These are phyloP conservation scores for Cladophialophora immunda DNA, from an alignment of 2,329 filamentous ascomycete genomes.

Conservation along the genomic window DNA sequence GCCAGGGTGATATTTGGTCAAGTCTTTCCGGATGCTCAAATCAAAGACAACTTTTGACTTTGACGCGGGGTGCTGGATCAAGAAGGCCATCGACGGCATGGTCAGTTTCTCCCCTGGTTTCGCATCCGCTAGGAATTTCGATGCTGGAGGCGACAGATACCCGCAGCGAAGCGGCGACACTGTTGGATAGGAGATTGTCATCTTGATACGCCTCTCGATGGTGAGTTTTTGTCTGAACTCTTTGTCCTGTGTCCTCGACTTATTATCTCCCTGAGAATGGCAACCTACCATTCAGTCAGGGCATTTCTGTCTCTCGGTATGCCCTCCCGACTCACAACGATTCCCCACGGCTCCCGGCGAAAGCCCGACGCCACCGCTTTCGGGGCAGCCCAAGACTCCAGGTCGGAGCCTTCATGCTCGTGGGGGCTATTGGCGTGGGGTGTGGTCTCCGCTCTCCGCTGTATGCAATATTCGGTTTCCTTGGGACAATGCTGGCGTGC, in stretches of 20 bases:
- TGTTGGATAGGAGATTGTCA: slow-evolving; percentile 22
- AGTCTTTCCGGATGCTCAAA: slow-evolving; percentile 59
- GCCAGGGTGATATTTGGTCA: slow-evolving; percentile 52
- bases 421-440: slow-evolving; percentile 14
- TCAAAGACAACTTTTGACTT: slow-evolving; percentile 58
- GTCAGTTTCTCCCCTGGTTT: slow-evolving; percentile 30
- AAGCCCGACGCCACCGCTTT: slow-evolving; percentile 13
- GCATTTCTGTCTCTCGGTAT: background rate
- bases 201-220: background rate
- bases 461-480: background rate
- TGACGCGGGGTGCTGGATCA: slow-evolving; percentile 41
- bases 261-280: background rate
- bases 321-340: background rate
- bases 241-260: slow-evolving; percentile 2
- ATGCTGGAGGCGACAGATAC: slow-evolving; percentile 24
- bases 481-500: background rate
- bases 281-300: background rate
- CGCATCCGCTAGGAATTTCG: slow-evolving; percentile 21
- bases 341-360: slow-evolving; percentile 1
- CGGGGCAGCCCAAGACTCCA: background rate
- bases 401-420: slow-evolving; percentile 7
- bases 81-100: slow-evolving; percentile 44
- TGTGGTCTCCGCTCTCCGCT: slow-evolving; percentile 1
- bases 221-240: background rate
- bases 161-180: slow-evolving; percentile 23